Base-by-base conservation (phyloP, 2,329 filamentous ascomycete species). In the Fusarium staphyleae region DNA sequence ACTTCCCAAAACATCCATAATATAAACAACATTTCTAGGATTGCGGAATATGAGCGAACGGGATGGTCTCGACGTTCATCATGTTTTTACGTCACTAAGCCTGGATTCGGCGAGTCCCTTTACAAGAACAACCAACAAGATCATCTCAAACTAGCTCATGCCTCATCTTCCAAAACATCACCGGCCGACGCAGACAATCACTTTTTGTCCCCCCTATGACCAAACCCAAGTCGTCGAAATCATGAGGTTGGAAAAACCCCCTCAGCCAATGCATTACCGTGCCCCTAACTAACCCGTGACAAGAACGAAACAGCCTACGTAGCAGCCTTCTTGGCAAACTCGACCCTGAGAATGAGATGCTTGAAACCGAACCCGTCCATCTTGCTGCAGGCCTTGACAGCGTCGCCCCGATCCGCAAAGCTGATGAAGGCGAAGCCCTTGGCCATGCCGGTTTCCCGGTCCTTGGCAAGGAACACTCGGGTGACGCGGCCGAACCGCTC, bases 401-500 rank as follows among this genome's bases (percentile, higher is more conserved):
- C 95, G 76, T 99, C 95, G 66, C 82, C 77, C 66, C 95, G 83
- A 75, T 99, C 95, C 55, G 89, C 90, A 72, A 95, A 99, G 76
- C 91, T 96, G 82, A 99, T 96, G 76, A 99, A 99, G 19, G 96
- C 96, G 75, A 99, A 99, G 60, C 95, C 95, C 86, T 99, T 99
- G 68, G 95, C 95, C 74, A 93, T 81, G 57, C 92, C 91, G 33
- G 95, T 99, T 70, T 99, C 95, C 73, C 95, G 84, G 80, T 99
- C 95, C 84, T 97, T 98, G 69, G 95, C 95, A 70, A 99, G 78
- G 83, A 99, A 99, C 43, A 99, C 95, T 75, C 95, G 87, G 51
- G 93, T 98, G 72, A 99, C 95, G 66, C 93, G 90, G 71, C 95
- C 95, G 75, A 95, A 97, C 66, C 95, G 87, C 81, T 96, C 93